Percentiles rank a stretch among this genome's conserved stretches.
phyloP scores from a whole-genome alignment of 176 grass and related monocot genomes.

The Lolium rigidum region DNA sequence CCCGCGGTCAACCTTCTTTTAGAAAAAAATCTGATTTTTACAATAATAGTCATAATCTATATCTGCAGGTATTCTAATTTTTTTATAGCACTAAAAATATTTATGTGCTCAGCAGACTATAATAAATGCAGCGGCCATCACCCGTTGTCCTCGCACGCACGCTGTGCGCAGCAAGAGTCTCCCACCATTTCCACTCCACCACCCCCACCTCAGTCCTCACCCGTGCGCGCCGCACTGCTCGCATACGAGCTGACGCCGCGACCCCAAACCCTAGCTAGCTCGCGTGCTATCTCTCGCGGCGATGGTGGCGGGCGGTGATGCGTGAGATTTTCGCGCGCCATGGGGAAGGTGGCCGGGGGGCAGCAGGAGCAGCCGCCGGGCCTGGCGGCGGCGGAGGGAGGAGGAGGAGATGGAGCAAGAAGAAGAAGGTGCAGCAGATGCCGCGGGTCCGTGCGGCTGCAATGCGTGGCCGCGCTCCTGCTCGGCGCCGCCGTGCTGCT shows the following conservation, averaged over 20 bases:
- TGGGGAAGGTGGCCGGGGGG: slow-evolving; percentile 54
- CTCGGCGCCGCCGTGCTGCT: slow-evolving; percentile 68
- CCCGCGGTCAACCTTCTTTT: too few relatives aligned
- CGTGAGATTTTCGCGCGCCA: slow-evolving; percentile 40
- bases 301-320: slow-evolving; percentile 44
- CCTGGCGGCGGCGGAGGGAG: slow-evolving; percentile 20
- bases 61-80: too few relatives aligned
- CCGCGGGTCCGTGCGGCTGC: slow-evolving; percentile 47
- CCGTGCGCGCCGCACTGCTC: slow-evolving; percentile 28
- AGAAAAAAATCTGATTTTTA: neutral
- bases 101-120: slow-evolving; percentile 9
- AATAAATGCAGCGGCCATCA: slow-evolving; percentile 29
- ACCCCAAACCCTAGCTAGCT: neutral
- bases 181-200: slow-evolving; percentile 5
- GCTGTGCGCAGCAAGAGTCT: neutral
- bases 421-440: slow-evolving; percentile 15
- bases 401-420: neutral
- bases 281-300: neutral
- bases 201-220: slow-evolving; percentile 26
- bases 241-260: neutral
- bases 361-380: neutral
- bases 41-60: neutral
- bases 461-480: slow-evolving; percentile 64
- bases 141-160: slow-evolving; percentile 22
- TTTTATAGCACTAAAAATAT: neutral